Base-by-base conservation (phyloP, 1,284 basidiomycete genomes). In the Rhodotorula sp. region DNA sequence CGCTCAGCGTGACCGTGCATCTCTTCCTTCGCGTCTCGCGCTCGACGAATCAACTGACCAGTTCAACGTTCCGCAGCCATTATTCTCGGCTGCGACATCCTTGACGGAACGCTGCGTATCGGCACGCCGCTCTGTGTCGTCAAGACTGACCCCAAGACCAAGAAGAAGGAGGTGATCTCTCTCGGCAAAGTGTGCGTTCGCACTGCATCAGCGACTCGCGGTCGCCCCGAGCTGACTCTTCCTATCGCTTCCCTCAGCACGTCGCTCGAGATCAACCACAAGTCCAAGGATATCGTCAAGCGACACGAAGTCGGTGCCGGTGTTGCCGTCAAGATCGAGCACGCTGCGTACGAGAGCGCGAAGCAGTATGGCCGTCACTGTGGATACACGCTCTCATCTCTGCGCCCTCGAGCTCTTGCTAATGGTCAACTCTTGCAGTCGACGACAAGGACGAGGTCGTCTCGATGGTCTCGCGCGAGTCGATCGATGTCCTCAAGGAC, bases 251-350 rank as follows among this genome's bases (percentile, higher is more conserved):
- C 20, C 16, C 31, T 37, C 72, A 94, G 92, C 70, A 94, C 94
- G 1, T 94, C 92, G 4, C 82, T 97, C 76, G 94, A 97, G 80
- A 95, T 97, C 79, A 97, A 97, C 73, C 77, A 80, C 77, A 79
- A 74, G 79, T 62, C 80, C 22, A 78, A 80, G 46, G 79, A 94
- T 85, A 84, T 95, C 34, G 87, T 99, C 76, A 96, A 95, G 83
- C 93, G 92, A 81, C 86, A 88, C 24, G 93, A 98, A 80, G 89
- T 92, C 34, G 95, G 94, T 78, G 95, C 86, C 69, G 95, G 95
- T 80, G 95, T 98, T 26, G 96, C 96, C 0, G 92, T 99, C 79
- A 98, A 98, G 85, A 97, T 99, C 73, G 96, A 99, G 80, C 91
- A 96, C 79, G 94, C 94, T 1, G 89, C 94, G 8, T 94, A 99